A percentile compares a stretch with the other conserved stretches of the same genome.
Conservation (phyloP, 2,329 filamentous ascomycete genomes). For the Fusarium siculi region DNA sequence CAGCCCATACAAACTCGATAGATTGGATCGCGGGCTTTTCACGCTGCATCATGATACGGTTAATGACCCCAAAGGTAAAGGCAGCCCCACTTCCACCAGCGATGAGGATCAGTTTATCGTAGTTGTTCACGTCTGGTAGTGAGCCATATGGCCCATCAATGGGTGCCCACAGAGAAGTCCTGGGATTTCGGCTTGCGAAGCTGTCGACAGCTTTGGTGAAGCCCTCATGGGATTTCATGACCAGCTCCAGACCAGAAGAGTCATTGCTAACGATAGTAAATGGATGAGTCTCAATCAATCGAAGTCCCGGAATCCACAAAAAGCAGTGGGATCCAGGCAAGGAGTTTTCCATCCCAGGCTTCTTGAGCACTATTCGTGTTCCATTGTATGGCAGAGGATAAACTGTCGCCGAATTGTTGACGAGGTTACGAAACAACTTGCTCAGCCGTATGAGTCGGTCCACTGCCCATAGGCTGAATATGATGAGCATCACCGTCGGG, state of each 20-base stretch:
- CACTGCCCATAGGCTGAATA: slow-evolving; percentile 53
- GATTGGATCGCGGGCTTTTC: background rate
- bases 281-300: slow-evolving; percentile 63
- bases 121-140: slow-evolving; percentile 55
- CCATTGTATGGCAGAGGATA: slow-evolving; percentile 57
- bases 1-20: slow-evolving; percentile 32
- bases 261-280: slow-evolving; percentile 63
- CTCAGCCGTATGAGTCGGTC: slow-evolving; percentile 56
- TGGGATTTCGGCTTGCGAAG: slow-evolving; percentile 56
- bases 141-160: slow-evolving; percentile 66
- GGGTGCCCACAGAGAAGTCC: slow-evolving; percentile 56
- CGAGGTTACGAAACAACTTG: background rate
- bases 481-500: slow-evolving; percentile 52
- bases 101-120: slow-evolving; percentile 40
- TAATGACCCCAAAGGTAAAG: slow-evolving; percentile 37
- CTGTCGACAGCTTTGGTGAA: slow-evolving; percentile 63
- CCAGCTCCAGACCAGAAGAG: slow-evolving; percentile 56
- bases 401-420: slow-evolving; percentile 47
- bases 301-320: slow-evolving; percentile 64
- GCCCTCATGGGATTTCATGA: slow-evolving; percentile 61
- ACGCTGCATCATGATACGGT: slow-evolving; percentile 3
- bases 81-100: slow-evolving; percentile 42
- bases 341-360: slow-evolving; percentile 48
- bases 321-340: slow-evolving; percentile 57
- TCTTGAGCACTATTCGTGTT: slow-evolving; percentile 58